Evolutionary conservation across 2,329 filamentous ascomycete species (phyloP), one percentile per base, ranked within the genome.

Genomic region (Cephalotrichum gorgonifer): DNA sequence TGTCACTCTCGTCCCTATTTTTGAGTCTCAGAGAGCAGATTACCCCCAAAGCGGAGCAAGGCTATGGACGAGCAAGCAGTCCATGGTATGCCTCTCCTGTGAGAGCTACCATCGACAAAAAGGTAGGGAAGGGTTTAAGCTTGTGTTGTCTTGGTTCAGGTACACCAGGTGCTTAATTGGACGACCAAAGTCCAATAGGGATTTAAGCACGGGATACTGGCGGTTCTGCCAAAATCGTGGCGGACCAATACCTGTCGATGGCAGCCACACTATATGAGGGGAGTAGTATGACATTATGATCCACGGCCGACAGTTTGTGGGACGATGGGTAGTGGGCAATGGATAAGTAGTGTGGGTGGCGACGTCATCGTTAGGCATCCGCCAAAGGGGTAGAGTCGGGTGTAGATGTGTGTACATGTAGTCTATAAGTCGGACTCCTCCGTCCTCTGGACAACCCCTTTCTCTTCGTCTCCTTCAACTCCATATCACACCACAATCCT

Each of bases 301-400:
- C 27, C 23, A 33, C n/a, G 28, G 35, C 26, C 28, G 9, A 20
- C 22, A 14, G 30, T 38, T 14, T 33, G 44, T 25, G 30, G 28
- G 27, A 46, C 9, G 30, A 46, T 33, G 6, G 22, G 44, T 17
- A 33, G 28, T 31, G 43, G 11, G 17, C n/a, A n/a, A n/a, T n/a
- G n/a, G n/a, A 20, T 27, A 11, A 23, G 30, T 20, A 6, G 44
- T 20, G 28, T 35, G 20, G 28, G 44, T 33, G 44, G 44, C 44
- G 44, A 46, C 44, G 44, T 46, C 44, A 46, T 46, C 28, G 30
- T 22, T 33, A 22, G 17, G 44, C 25, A 12, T 31, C 30, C 30
- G 8, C 15, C 30, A 31, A 31, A 31, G 30, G 5, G 30, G n/a
- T n/a, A n/a, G n/a, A n/a, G n/a, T n/a, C n/a, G n/a, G n/a, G n/a